phyloP scores from a whole-genome alignment of 495 filamentous ascomycete species.

The Trichocladium uniseriatum region DNA sequence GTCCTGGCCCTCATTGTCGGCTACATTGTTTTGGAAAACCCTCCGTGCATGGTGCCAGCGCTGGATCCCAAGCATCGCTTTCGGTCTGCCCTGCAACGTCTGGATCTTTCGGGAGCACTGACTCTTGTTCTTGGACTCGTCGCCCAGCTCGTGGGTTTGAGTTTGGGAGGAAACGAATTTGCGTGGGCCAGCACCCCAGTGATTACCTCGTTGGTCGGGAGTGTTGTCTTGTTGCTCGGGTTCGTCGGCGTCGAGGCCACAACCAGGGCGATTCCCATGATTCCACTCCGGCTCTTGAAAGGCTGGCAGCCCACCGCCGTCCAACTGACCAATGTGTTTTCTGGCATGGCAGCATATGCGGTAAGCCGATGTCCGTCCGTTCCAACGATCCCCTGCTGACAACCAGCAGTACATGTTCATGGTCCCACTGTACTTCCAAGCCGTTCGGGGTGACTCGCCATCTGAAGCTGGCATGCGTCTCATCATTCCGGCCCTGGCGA shows the following conservation, averaged over 20 bases:
- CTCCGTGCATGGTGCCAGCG: slow-evolving; percentile 7
- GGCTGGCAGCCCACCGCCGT: slow-evolving; percentile 44
- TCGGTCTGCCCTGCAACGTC: slow-evolving; percentile 39
- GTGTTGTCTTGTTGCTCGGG: slow-evolving; percentile 39
- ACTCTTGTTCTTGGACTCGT: slow-evolving; percentile 49
- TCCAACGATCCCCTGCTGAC: background rate
- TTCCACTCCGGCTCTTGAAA: slow-evolving; percentile 49
- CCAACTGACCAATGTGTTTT: slow-evolving; percentile 53
- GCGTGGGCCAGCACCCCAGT: slow-evolving; percentile 48
- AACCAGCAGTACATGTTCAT: slow-evolving; percentile 52
- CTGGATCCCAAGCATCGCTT: slow-evolving; percentile 14
- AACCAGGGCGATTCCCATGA: slow-evolving; percentile 53
- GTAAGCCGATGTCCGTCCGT: slow-evolving; percentile 42
- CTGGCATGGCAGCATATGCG: slow-evolving; percentile 53
- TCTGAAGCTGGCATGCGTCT: slow-evolving; percentile 50
- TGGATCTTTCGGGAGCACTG: slow-evolving; percentile 48
- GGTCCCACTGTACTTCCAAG: slow-evolving; percentile 55
- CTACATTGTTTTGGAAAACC: slow-evolving; percentile 43
- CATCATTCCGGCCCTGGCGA: slow-evolving; percentile 51
- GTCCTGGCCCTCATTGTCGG: slow-evolving; percentile 46
- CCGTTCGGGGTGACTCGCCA: slow-evolving; percentile 51
- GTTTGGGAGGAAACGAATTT: slow-evolving; percentile 52
- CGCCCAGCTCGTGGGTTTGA: slow-evolving; percentile 48
- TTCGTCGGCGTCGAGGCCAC: slow-evolving; percentile 49
- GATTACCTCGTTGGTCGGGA: slow-evolving; percentile 40